These are phyloP conservation scores for Eimeria acervulina DNA, from an alignment of 169 alveolate species.

Conservation along the genomic window DNA sequence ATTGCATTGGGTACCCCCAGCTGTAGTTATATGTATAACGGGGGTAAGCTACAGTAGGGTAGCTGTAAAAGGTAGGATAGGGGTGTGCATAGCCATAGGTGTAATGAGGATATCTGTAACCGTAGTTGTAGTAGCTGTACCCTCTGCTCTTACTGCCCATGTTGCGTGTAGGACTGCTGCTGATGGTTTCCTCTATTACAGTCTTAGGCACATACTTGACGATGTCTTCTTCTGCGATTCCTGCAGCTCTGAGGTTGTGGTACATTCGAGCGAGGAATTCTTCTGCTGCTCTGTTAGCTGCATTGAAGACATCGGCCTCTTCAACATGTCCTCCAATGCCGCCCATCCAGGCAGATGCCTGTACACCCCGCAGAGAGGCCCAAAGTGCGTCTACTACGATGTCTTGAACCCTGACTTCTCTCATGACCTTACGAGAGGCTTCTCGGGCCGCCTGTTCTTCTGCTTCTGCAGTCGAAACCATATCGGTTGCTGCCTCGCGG, in stretches of 20 bases:
- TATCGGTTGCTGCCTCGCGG: background rate
- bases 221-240: conserved; percentile 35
- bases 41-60: background rate
- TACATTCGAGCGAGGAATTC: conserved; percentile 54
- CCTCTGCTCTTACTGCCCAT: conserved; percentile 22
- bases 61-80: conserved; percentile 1
- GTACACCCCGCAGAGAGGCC: conserved; percentile 39
- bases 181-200: background rate
- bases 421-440: conserved; percentile 15
- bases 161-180: background rate
- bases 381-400: conserved; percentile 50
- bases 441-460: background rate
- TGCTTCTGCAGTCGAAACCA: background rate
- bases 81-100: background rate
- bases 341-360: conserved; percentile 6
- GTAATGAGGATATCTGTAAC: conserved; percentile 12
- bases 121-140: background rate
- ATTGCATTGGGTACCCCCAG: background rate
- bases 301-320: background rate
- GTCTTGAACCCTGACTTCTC: conserved; percentile 36
- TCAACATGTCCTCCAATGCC: background rate
- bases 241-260: conserved; percentile 51
- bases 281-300: conserved; percentile 46
- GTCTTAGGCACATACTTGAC: conserved; percentile 22
- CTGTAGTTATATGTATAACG: background rate